Conservation (phyloP, 2,329 filamentous ascomycete genomes). For the Sphaerostilbella broomeana region DNA sequence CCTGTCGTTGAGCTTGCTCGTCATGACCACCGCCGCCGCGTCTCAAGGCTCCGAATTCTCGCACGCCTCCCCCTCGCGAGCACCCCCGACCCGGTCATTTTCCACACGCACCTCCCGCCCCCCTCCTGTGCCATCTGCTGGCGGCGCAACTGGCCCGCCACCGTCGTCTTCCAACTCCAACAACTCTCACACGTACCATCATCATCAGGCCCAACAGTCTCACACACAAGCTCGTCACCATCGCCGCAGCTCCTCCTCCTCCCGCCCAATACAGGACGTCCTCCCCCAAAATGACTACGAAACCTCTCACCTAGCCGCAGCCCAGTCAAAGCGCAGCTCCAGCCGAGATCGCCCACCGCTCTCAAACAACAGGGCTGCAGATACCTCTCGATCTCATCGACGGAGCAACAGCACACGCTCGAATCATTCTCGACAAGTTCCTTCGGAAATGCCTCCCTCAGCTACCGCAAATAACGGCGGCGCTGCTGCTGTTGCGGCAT, state of each 20-base stretch:
- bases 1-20: constrained; percentile 9
- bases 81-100: constrained; percentile 29
- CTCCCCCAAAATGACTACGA: constrained; percentile 65
- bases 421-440: constrained; percentile 29
- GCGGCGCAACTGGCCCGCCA: constrained; percentile 15
- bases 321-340: constrained; percentile 54
- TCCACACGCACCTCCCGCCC: constrained; percentile 29
- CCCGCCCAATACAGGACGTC: constrained; percentile 37
- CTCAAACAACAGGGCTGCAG: constrained; percentile 36
- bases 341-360: constrained; percentile 53
- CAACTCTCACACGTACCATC: constrained; percentile 11
- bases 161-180: constrained; percentile 17
- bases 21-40: constrained; percentile 25
- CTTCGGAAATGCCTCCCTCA: constrained; percentile 44
- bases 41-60: constrained; percentile 18
- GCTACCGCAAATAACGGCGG: constrained; percentile 48
- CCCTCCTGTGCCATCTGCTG: constrained; percentile 17
- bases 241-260: constrained; percentile 35
- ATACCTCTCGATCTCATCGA: constrained; percentile 35
- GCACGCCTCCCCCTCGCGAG: constrained; percentile 20
- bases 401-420: constrained; percentile 48
- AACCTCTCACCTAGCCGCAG: constrained; percentile 57
- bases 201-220: constrained; percentile 19
- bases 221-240: constrained; percentile 28
- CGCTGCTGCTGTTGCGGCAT: constrained; percentile 44